A percentile compares a stretch with the other conserved stretches of the same genome.
Conservation (phyloP, 1,284 basidiomycete species). For the Heterobasidion irregulare region DNA sequence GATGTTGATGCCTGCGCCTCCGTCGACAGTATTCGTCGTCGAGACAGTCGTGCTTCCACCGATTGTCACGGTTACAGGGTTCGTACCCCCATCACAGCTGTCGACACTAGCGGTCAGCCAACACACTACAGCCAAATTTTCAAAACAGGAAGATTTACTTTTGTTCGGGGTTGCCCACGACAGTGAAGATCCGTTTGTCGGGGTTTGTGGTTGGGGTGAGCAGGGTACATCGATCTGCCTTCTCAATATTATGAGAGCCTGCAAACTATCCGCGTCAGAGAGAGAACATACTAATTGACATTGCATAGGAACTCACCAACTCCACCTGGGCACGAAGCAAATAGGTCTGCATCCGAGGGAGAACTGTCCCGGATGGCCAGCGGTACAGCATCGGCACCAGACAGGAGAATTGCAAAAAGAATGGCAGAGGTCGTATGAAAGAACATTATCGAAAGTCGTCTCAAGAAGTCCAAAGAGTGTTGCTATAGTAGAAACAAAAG, state of each 20-base stretch:
- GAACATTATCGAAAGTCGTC: too few relatives aligned
- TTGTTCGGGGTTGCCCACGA: background rate
- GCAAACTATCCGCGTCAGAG: background rate
- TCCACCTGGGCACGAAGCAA: background rate
- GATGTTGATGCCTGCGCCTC: background rate
- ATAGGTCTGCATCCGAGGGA: background rate
- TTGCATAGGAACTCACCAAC: background rate
- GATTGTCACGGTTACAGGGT: background rate
- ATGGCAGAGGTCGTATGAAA: background rate
- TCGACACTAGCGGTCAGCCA: background rate
- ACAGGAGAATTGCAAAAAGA: background rate
- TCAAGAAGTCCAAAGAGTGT: too few relatives aligned
- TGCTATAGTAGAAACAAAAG: too few relatives aligned
- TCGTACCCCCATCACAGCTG: background rate
- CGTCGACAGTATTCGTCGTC: background rate
- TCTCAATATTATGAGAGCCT: background rate
- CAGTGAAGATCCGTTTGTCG: background rate
- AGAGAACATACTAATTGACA: background rate
- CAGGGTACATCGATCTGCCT: background rate
- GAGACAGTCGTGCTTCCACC: background rate
- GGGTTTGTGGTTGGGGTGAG: background rate
- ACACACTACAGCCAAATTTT: background rate
- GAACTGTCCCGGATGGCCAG: background rate
- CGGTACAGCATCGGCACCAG: background rate
- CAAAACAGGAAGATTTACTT: background rate